Evolutionary conservation across 2,329 filamentous ascomycete species (phyloP).

Genomic region (Fusarium illudens): DNA sequence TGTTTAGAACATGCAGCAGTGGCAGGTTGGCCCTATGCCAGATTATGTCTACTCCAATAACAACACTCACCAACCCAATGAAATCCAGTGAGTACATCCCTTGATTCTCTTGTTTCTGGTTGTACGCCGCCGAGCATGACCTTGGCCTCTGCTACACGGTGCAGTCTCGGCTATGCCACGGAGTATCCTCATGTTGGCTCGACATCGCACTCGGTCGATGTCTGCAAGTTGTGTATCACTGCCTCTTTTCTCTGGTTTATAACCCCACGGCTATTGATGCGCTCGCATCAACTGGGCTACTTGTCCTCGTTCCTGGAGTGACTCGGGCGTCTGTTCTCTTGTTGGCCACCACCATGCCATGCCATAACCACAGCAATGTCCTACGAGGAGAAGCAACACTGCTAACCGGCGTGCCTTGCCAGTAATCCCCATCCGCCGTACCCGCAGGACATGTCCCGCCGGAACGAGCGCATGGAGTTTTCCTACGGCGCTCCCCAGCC

Average conservation of each 20-base stretch:
- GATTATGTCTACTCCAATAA: constrained; percentile 66
- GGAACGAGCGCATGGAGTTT: constrained; percentile 55
- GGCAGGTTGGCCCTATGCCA: constrained; percentile 68
- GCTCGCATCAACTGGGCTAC: constrained; percentile 18
- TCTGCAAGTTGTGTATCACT: constrained; percentile 6
- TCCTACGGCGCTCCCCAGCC: constrained; percentile 52
- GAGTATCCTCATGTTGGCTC: constrained; percentile 27
- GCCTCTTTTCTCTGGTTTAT: constrained; percentile 27
- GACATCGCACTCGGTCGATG: not conserved
- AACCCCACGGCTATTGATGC: constrained; percentile 29
- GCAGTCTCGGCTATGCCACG: constrained; percentile 25
- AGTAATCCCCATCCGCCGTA: constrained; percentile 56
- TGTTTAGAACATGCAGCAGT: constrained; percentile 66
- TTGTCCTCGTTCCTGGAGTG: constrained; percentile 18
- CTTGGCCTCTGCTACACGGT: constrained; percentile 29
- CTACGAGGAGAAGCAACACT: constrained; percentile 37
- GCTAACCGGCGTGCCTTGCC: constrained; percentile 43
- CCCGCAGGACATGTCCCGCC: constrained; percentile 60
- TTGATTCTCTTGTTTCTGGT: constrained; percentile 47
- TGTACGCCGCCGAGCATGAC: constrained; percentile 39
- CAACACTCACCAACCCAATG: constrained; percentile 62
- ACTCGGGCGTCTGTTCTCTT: not conserved
- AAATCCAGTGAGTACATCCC: constrained; percentile 68
- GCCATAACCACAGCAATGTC: constrained; percentile 39
- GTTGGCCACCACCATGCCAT: constrained; percentile 31